Evolutionary conservation across 345 rosid species (phyloP).

Genomic region (Dimocarpus longan): DNA sequence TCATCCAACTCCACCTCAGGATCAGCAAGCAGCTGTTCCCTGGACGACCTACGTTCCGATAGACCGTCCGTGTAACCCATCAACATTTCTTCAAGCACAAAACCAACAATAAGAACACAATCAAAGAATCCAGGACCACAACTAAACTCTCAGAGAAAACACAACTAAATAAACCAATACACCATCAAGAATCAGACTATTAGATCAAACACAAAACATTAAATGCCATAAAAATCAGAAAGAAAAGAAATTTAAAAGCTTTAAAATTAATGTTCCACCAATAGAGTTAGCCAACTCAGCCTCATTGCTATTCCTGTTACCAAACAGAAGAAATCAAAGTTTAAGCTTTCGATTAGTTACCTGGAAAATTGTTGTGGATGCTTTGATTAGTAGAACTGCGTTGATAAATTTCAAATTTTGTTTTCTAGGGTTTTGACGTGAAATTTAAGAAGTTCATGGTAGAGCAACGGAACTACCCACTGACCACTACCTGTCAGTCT

Average conservation of each 20-base stretch:
- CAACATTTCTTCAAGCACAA: conserved; percentile 42
- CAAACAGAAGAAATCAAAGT: neutral
- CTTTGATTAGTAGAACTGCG: neutral
- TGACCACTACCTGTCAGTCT: neutral
- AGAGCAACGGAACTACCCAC: neutral
- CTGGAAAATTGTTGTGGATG: conserved; percentile 1
- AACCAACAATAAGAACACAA: conserved; percentile 15
- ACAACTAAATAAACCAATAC: neutral
- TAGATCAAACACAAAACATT: neutral
- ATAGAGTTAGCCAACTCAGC: neutral
- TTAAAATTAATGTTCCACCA: neutral
- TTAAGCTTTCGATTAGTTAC: neutral
- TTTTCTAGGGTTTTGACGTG: conserved; percentile 16
- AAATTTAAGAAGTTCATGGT: neutral
- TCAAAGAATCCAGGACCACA: neutral
- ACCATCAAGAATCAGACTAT: neutral
- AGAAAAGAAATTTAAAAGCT: neutral
- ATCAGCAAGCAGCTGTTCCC: conserved; percentile 39
- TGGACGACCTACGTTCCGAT: conserved; percentile 48
- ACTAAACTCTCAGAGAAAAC: neutral
- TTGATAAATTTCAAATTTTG: neutral
- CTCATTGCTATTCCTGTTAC: neutral
- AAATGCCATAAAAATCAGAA: neutral
- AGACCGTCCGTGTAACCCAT: conserved; percentile 53
- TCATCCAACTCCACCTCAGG: conserved; percentile 46